phyloP scores from a whole-genome alignment of 257 asterid species.

The Solanum habrochaites region DNA sequence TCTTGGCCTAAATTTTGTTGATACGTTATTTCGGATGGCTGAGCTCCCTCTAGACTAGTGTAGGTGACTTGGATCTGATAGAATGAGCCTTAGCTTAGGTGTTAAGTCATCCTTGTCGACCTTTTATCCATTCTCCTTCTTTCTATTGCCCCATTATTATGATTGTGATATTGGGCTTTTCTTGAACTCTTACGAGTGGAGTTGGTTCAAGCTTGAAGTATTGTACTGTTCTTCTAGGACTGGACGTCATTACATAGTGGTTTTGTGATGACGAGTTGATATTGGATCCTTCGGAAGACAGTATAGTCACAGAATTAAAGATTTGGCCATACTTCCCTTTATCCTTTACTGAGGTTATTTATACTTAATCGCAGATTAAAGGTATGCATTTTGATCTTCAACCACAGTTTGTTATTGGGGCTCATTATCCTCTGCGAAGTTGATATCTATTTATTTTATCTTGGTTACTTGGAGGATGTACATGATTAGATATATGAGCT shows the following conservation, averaged over 20 bases:
- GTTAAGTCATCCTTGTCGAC: background rate
- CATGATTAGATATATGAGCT: too few relatives aligned
- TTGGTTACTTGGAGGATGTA: too few relatives aligned
- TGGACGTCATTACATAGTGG: background rate
- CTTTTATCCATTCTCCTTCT: background rate
- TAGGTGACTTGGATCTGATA: background rate
- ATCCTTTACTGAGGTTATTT: background rate
- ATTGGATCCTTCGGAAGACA: background rate
- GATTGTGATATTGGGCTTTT: background rate
- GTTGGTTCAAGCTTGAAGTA: background rate
- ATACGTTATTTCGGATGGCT: too few relatives aligned
- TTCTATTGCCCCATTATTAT: too few relatives aligned
- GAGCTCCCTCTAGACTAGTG: too few relatives aligned
- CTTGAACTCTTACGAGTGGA: background rate
- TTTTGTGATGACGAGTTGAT: background rate
- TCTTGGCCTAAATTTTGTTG: too few relatives aligned
- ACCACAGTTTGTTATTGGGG: background rate
- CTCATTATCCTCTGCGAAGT: background rate
- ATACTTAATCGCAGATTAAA: too few relatives aligned
- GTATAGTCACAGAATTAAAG: background rate
- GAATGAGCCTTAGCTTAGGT: background rate
- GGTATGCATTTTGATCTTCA: background rate
- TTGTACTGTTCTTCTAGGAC: background rate
- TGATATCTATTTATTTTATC: too few relatives aligned
- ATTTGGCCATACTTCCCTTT: accelerated